Evolutionary conservation across 495 filamentous ascomycete species (phyloP).

Genomic region (Podospora conica): DNA sequence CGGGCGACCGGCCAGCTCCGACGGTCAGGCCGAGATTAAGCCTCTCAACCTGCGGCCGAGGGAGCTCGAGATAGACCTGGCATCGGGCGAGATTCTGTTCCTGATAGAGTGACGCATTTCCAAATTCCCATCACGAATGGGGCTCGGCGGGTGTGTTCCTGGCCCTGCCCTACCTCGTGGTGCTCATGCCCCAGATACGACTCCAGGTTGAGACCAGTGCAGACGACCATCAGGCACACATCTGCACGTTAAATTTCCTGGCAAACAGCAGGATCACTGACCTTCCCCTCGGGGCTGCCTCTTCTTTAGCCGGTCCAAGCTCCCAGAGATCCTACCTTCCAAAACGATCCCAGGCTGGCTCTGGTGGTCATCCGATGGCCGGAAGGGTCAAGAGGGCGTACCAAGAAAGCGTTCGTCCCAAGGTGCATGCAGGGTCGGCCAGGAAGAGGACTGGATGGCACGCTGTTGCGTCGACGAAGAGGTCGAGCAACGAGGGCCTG

Average conservation of each 20-base stretch:
- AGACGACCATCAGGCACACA: not conserved
- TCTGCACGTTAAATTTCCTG: not conserved
- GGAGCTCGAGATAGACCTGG: slow-evolving; percentile 5
- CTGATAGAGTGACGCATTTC: slow-evolving; percentile 7
- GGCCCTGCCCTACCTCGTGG: not conserved
- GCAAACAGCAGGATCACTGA: not conserved
- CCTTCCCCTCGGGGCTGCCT: not conserved
- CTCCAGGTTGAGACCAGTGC: not conserved
- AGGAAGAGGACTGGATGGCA: not conserved
- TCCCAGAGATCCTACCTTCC: not conserved
- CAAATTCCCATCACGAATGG: not conserved
- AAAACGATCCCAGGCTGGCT: not conserved
- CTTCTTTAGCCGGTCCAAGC: not conserved
- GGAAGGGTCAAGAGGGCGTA: not conserved
- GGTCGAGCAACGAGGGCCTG: not conserved
- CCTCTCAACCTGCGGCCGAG: slow-evolving; percentile 11
- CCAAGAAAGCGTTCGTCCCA: not conserved
- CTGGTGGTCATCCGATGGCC: not conserved
- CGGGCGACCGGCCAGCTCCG: slow-evolving; percentile 6
- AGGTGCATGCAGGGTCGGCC: not conserved
- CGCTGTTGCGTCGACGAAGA: not conserved
- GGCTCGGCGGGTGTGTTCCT: slow-evolving; percentile 7
- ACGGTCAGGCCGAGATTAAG: not conserved
- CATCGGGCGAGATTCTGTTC: not conserved
- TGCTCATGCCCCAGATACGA: not conserved